Conservation (phyloP, 768 basidiomycete species). For the Hypholoma fasciculare region DNA sequence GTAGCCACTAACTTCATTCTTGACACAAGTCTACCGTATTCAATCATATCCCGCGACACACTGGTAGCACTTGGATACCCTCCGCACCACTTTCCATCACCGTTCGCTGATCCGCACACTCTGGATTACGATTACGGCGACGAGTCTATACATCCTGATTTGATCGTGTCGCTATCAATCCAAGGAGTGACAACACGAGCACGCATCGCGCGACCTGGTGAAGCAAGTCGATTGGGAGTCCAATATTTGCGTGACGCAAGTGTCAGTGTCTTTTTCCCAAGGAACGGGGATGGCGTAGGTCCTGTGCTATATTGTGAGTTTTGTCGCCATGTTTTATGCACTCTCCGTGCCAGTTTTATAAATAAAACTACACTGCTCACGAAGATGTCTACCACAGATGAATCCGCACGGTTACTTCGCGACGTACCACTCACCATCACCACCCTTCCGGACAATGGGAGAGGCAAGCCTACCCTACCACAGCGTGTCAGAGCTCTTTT, state of each 20-base stretch:
- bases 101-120: constrained; percentile 6
- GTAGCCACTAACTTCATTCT: constrained; percentile 30
- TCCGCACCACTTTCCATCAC: constrained; percentile 2
- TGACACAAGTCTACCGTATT: constrained; percentile 28
- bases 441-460: constrained; percentile 12
- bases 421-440: constrained; percentile 23
- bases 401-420: constrained; percentile 17
- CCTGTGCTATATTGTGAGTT: constrained; percentile 29
- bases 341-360: background rate
- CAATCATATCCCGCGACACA: constrained; percentile 28
- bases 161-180: constrained; percentile 19
- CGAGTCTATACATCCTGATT: background rate
- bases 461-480: constrained; percentile 23
- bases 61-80: constrained; percentile 26
- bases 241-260: constrained; percentile 29
- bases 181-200: constrained; percentile 25
- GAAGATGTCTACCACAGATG: constrained; percentile 17
- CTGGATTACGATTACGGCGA: background rate
- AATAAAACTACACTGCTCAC: background rate
- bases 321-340: background rate
- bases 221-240: constrained; percentile 28
- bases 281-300: constrained; percentile 24
- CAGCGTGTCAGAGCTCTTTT: constrained; percentile 25
- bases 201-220: constrained; percentile 24
- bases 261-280: constrained; percentile 27